Evolutionary conservation across 148 eudicot species (phyloP), one percentile per base, ranked within the genome.

Genomic region (Bassia scoparia): DNA sequence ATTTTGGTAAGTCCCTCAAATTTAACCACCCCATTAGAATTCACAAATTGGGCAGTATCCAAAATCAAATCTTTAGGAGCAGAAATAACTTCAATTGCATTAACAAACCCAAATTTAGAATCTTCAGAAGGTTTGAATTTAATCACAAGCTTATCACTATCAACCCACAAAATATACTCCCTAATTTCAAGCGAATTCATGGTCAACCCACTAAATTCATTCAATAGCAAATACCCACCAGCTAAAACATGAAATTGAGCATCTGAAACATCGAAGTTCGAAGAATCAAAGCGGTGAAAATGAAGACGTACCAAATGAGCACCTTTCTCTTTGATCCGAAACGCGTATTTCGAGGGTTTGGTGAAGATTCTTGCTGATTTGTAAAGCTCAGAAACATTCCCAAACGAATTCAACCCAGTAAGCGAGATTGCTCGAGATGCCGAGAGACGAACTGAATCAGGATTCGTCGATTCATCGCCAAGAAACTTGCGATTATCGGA

Each of bases 31-130:
- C 84, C 85, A 67, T 61, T 77, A 77, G 78, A 71, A 76, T 73
- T 75, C 34, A 85, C 86, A 31, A 68, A 67, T 75, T 70, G 80
- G 15, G 89, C 96, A 27, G 78, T 71, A 30, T 89, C 91, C 58
- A 84, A 79, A 53, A 94, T 82, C 81, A 94, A 79, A 76, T 94
- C 98, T 60, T 79, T 82, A 2, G 98, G 97, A 5, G 97, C 96
- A 66, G 98, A 91, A 37, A 95, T 85, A 62, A 95, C 93, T 53
- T 95, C 98, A 77, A 95, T 89, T 5, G 90, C 98, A 61, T 75
- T 91, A 33, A 89, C 82, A 48, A 91, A 91, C 13, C 87, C 97
- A 60, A 91, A 68, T 66, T 81, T 80, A 59, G 85, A 80, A 3
- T 76, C 82, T 11, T 53, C 72, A 0, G 82, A 79, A 8, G 96